Percentiles rank a stretch among this genome's conserved stretches.
These are phyloP conservation scores for Spathaspora sp. DNA, from an alignment of 805 yeast genomes.

Conservation along the genomic window DNA sequence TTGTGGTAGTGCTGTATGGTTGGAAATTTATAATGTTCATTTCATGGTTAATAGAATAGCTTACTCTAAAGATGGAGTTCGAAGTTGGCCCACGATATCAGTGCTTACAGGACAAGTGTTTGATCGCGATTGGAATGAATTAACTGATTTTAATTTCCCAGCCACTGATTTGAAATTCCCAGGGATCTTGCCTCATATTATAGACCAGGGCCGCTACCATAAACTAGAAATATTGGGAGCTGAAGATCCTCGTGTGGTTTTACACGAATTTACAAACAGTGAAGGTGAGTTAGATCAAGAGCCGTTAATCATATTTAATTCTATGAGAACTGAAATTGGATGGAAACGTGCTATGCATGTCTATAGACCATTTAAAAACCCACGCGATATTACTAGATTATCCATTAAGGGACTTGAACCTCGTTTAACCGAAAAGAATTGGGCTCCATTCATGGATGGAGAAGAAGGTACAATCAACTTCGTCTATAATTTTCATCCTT, in stretches of 20 bases:
- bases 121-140: slow-evolving; percentile 18
- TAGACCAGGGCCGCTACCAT: slow-evolving; percentile 3
- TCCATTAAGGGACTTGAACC: slow-evolving; percentile 7
- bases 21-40: slow-evolving; percentile 25
- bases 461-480: slow-evolving; percentile 14
- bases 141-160: slow-evolving; percentile 8
- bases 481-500: slow-evolving; percentile 28
- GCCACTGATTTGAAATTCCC: slow-evolving; percentile 8
- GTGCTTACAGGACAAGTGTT: slow-evolving; percentile 19
- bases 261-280: slow-evolving; percentile 7
- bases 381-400: slow-evolving; percentile 13
- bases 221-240: slow-evolving; percentile 7
- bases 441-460: slow-evolving; percentile 34
- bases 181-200: slow-evolving; percentile 8
- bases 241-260: slow-evolving; percentile 15
- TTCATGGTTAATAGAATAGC: slow-evolving; percentile 25
- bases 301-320: slow-evolving; percentile 19
- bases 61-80: slow-evolving; percentile 16
- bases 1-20: slow-evolving; percentile 20
- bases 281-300: slow-evolving; percentile 13
- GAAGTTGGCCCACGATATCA: slow-evolving; percentile 21
- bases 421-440: slow-evolving; percentile 26
- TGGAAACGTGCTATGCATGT: slow-evolving; percentile 21
- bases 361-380: slow-evolving; percentile 15
- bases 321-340: slow-evolving; percentile 10